Evolutionary conservation across 805 yeast genomes (phyloP), one percentile per base, ranked within the genome.

Genomic region (Torulaspora franciscae): DNA sequence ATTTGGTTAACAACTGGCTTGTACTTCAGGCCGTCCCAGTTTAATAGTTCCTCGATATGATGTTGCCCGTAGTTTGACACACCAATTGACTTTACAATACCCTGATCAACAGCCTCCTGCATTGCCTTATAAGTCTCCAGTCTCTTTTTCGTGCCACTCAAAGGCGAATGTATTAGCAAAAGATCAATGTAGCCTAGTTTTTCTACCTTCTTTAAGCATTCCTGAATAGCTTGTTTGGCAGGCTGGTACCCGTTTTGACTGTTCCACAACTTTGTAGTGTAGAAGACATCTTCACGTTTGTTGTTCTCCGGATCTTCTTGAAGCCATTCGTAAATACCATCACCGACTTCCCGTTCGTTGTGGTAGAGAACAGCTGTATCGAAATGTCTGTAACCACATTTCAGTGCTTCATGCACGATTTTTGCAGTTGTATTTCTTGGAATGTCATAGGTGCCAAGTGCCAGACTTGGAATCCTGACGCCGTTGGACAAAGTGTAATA

Each of bases 1-100:
- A 87, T 77, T 62, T 88, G 95, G 62, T 87, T 83, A 33, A 85
- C 82, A 0, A 81, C 86, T 0, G 95, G 90, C 49, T 72, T 72
- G 49, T 75, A 58, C 48, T 64, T 73, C 49, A 77, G 58, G 1
- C 71, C 77, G 3, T 73, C 73, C 83, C 85, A 80, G 2, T 59
- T 54, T 34, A 83, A 67, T 36, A 85, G 64, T 59, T 83, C 83
- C 46, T 80, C 74, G 19, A 85, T 61, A 58, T 81, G 87, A 4
- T 63, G 66, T 11, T 64, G 58, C 37, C 87, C 86, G 56, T 73
- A 85, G 66, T 85, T 85, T 7, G 95, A 85, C 11, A 86, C 90
- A 38, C 95, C 95, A 45, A 86, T 79, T 10, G 85, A 73, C 55
- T 72, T 75, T 43, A 83, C 78, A 37, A 69, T 61, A 7, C 87